Conservation (phyloP, 495 filamentous ascomycete genomes). For the Podospora australis region DNA sequence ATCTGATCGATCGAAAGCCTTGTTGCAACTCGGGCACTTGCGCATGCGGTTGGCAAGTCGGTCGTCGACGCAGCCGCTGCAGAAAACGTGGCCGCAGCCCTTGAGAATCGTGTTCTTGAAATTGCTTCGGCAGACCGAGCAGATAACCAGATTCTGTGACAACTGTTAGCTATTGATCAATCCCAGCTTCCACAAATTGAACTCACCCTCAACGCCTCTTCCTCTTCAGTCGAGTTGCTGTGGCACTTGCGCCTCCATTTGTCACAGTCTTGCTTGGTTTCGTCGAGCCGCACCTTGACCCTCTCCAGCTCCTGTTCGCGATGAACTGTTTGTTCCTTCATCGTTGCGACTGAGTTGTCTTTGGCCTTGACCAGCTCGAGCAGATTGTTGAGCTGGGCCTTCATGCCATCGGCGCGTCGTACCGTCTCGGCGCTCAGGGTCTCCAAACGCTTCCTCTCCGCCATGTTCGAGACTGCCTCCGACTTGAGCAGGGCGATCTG, state of each 20-base stretch:
- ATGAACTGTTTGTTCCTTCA: constrained; percentile 42
- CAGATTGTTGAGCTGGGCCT: constrained; percentile 68
- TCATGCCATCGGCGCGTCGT: constrained; percentile 64
- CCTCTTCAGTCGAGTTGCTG: constrained; percentile 72
- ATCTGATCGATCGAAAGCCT: constrained; percentile 83
- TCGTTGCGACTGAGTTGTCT: constrained; percentile 55
- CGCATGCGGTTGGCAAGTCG: constrained; percentile 79
- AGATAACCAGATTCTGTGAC: constrained; percentile 72
- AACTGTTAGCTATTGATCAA: neutral
- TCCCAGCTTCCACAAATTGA: constrained; percentile 26
- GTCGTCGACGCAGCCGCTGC: constrained; percentile 80
- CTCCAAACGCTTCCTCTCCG: constrained; percentile 66
- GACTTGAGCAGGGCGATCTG: constrained; percentile 76
- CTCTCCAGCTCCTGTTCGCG: constrained; percentile 36
- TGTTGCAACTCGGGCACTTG: constrained; percentile 90
- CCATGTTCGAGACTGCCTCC: constrained; percentile 56
- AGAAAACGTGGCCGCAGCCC: constrained; percentile 95
- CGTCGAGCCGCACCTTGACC: constrained; percentile 64
- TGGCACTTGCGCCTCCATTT: constrained; percentile 74
- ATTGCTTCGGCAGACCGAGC: constrained; percentile 79
- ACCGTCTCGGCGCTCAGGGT: constrained; percentile 59
- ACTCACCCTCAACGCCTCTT: constrained; percentile 78
- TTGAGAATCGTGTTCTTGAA: constrained; percentile 92
- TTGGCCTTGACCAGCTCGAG: constrained; percentile 65
- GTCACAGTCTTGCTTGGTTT: constrained; percentile 69